Evolutionary conservation across 148 eudicot genomes (phyloP).

Genomic region (Arbutus unedo): DNA sequence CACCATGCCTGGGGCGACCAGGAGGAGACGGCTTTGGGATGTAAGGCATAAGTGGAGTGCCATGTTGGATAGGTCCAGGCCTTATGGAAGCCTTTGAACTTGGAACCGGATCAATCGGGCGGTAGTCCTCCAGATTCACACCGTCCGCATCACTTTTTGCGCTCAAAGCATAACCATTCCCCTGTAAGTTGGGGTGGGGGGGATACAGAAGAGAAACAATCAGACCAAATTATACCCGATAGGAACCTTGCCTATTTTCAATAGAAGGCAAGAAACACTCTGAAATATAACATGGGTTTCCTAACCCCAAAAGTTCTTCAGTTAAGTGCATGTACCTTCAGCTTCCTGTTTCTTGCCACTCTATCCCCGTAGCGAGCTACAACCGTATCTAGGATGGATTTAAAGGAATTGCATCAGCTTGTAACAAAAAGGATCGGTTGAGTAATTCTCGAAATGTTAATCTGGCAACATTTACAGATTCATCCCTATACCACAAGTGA

Average conservation of each 20-base stretch:
- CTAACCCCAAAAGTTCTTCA: conserved; percentile 1
- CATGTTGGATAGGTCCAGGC: conserved; percentile 47
- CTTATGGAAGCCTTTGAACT: conserved; percentile 43
- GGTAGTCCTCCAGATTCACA: conserved; percentile 18
- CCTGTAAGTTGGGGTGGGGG: not conserved
- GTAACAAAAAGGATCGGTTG: not conserved
- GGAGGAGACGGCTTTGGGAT: conserved; percentile 47
- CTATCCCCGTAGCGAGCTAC: conserved; percentile 3
- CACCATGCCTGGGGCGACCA: conserved; percentile 14
- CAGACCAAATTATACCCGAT: not conserved
- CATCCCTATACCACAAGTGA: not conserved
- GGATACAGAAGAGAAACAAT: not conserved
- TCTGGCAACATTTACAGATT: not conserved
- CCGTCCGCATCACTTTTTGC: not conserved
- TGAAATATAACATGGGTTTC: not conserved
- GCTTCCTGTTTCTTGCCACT: conserved; percentile 21
- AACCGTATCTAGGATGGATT: conserved; percentile 11
- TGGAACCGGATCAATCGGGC: conserved; percentile 41
- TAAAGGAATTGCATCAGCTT: not conserved
- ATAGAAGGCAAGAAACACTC: not conserved
- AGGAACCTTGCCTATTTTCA: not conserved
- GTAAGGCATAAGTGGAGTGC: conserved; percentile 49
- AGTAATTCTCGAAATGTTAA: not conserved
- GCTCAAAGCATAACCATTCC: conserved; percentile 9
- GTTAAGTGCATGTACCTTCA: conserved; percentile 21